A percentile compares a stretch with the other conserved stretches of the same genome.
Evolutionary conservation across 2,329 filamentous ascomycete species (phyloP).

Genomic region (Plectosphaerella sp.): DNA sequence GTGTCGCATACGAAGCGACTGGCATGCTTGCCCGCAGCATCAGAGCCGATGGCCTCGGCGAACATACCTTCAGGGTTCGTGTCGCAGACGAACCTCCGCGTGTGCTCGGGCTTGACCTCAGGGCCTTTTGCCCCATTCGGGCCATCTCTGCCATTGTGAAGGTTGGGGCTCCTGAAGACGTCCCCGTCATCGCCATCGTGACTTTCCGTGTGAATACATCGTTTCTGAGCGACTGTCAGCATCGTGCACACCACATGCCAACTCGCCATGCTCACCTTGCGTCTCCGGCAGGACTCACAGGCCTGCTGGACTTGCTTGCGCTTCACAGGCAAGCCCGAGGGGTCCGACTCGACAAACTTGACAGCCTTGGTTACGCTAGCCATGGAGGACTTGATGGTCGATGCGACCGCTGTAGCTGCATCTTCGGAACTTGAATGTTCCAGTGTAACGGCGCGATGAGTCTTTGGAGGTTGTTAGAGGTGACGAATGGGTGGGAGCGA

Average conservation of each 20-base stretch:
- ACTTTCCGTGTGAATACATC: constrained; percentile 36
- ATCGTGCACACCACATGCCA: background rate
- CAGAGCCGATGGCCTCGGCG: constrained; percentile 43
- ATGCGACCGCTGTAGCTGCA: background rate
- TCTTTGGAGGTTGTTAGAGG: background rate
- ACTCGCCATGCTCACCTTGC: constrained; percentile 35
- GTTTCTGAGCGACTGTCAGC: constrained; percentile 24
- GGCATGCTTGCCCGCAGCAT: constrained; percentile 18
- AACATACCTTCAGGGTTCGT: constrained; percentile 58
- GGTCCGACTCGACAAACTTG: constrained; percentile 54
- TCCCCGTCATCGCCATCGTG: constrained; percentile 14
- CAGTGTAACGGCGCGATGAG: background rate
- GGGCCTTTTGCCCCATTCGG: background rate
- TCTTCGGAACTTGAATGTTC: background rate
- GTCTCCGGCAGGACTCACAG: constrained; percentile 49
- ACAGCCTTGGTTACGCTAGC: constrained; percentile 26
- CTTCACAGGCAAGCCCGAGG: constrained; percentile 50
- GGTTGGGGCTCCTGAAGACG: background rate
- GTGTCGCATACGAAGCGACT: constrained; percentile 54
- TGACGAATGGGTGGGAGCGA: too few species aligned
- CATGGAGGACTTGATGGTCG: constrained; percentile 4
- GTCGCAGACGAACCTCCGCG: constrained; percentile 53
- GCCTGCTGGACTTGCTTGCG: constrained; percentile 56
- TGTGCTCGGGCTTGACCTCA: constrained; percentile 9
- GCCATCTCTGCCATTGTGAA: background rate